Conservation (phyloP, 2,329 filamentous ascomycete species). For the Colletotrichum agaves region DNA sequence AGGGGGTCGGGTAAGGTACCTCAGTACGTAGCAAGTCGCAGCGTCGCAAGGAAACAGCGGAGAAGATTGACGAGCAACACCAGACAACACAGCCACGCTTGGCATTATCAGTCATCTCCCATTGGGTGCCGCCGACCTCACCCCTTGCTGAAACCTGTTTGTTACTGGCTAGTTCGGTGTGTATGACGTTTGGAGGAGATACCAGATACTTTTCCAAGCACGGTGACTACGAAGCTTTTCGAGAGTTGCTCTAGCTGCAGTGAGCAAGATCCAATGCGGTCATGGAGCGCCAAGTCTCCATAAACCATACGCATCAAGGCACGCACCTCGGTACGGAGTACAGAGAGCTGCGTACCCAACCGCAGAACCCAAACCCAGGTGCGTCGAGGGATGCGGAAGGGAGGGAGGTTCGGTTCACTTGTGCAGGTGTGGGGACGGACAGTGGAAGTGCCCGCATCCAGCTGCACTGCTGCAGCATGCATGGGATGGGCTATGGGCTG, state of each 20-base stretch:
- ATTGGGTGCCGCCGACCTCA: conserved; percentile 21
- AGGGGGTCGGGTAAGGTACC: not conserved
- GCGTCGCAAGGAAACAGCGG: conserved; percentile 28
- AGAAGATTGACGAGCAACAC: conserved; percentile 31
- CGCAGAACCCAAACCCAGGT: too few species aligned
- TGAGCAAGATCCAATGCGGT: conserved; percentile 5
- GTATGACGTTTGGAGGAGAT: conserved; percentile 30
- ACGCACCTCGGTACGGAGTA: too few species aligned
- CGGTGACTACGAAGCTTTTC: not conserved
- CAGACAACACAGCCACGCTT: conserved; percentile 38
- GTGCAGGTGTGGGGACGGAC: not conserved
- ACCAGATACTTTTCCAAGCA: not conserved
- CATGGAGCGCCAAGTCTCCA: not conserved
- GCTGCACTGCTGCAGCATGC: not conserved
- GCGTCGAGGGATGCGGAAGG: too few species aligned
- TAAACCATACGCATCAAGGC: too few species aligned
- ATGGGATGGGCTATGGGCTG: not conserved
- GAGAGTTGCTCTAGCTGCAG: not conserved
- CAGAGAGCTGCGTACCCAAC: too few species aligned
- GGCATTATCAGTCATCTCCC: conserved; percentile 9
- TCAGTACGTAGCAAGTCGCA: not conserved
- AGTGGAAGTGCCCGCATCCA: not conserved
- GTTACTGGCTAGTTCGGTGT: conserved; percentile 20
- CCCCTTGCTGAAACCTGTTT: conserved; percentile 32
- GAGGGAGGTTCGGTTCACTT: too few species aligned